Evolutionary conservation across 768 basidiomycete species (phyloP), one percentile per base, ranked within the genome.

Genomic region (Imleria badia): DNA sequence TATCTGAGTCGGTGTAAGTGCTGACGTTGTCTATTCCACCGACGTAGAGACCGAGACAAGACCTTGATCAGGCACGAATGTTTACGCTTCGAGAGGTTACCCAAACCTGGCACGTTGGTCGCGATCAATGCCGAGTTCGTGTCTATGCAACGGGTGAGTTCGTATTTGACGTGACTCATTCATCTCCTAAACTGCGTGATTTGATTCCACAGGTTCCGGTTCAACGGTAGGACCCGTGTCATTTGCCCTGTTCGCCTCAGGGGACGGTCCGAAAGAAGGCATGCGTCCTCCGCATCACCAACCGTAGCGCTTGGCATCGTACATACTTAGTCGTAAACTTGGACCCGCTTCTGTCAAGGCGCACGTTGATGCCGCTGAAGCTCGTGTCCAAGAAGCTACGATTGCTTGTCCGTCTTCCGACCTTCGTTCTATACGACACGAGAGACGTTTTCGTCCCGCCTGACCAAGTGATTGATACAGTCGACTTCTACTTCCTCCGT

Each of bases 111-210:
- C 12, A 95, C 89, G 6, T 73, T 96, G 39, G 86, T 99, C 35
- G 87, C 96, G 4, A 98, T 99, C 58, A 97, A 99, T 65, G 95
- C 96, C 2, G 96, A 99, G 66, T 99, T 98, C 66, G 96, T 99
- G 20, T 89, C 87, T 6, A 90, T 99, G 82, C 94, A 98, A 69
- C 91, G 94, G 77, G 92, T 89, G 56, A 44, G 64, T 45, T 50
- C 29, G 1, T n/a, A 7, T 9, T 12, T 14, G 13, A 15, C 3
- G 33, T 12, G 20, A 17, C 17, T 26, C 5, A n/a, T 13, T 42
- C 31, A 23, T 45, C 7, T 22, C 29, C 34, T 15, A 19, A 35
- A 34, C 29, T 30, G 39, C 36, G 45, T 51, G 15, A 6, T 40
- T 50, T 26, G 41, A 33, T 38, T 12, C 54, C 48, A 31, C 66